phyloP scores from a whole-genome alignment of 345 rosid species.

The Aquilaria yunnanensis region DNA sequence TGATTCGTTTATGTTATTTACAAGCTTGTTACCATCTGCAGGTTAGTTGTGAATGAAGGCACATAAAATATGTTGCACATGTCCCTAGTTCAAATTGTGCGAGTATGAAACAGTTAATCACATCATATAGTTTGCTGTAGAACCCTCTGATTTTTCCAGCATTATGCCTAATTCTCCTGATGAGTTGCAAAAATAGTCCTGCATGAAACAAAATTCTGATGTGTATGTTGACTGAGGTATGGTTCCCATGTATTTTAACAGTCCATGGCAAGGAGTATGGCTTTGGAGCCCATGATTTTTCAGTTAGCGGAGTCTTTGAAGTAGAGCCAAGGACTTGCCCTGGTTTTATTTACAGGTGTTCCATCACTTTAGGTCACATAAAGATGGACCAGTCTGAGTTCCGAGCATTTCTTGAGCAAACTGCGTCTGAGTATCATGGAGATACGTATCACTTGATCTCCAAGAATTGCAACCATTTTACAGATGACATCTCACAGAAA shows the following conservation, averaged over 20 bases:
- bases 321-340: constrained; percentile 75
- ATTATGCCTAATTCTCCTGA: no score
- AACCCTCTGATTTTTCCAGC: no score
- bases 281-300: constrained; percentile 74
- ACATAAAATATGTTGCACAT: no score
- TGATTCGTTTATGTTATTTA: no score
- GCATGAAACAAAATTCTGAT: no score
- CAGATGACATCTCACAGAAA: constrained; percentile 49
- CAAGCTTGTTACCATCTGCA: no score
- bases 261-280: constrained; percentile 80
- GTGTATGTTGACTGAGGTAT: background rate
- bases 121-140: no score
- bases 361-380: constrained; percentile 38
- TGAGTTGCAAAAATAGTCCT: no score
- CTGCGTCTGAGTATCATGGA: constrained; percentile 73
- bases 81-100: no score
- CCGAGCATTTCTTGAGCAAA: constrained; percentile 47
- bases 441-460: constrained; percentile 77
- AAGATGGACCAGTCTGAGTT: constrained; percentile 45
- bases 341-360: constrained; percentile 54
- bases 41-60: no score
- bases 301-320: constrained; percentile 74
- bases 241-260: constrained; percentile 16
- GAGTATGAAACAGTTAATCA: no score
- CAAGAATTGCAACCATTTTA: constrained; percentile 81